Conservation (phyloP, 345 rosid species). For the Kernera saxatilis region DNA sequence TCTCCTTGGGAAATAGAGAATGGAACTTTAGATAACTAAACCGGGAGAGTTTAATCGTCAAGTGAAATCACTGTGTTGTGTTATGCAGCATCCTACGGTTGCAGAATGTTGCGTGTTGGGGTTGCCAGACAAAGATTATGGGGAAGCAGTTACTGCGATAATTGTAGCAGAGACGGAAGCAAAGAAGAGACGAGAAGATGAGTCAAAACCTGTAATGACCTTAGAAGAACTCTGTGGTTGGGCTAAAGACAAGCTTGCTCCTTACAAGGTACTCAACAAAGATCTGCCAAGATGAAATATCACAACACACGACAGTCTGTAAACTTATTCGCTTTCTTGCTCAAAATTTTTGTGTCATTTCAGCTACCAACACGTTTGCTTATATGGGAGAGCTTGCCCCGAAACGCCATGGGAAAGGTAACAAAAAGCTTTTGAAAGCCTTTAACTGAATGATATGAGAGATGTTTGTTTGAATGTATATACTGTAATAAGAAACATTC, state of each 20-base stretch:
- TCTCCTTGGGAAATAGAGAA: background rate
- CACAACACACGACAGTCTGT: background rate
- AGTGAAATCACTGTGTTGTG: background rate
- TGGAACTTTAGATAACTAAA: background rate
- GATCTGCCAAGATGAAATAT: background rate
- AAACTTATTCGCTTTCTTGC: background rate
- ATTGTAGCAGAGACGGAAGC: conserved; percentile 51
- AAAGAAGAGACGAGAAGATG: conserved; percentile 42
- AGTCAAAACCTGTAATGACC: conserved; percentile 51
- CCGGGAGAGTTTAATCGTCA: background rate
- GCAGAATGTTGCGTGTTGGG: conserved; percentile 95
- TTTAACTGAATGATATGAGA: background rate
- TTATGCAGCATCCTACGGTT: conserved; percentile 69
- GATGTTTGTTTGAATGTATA: background rate
- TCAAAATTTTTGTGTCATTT: background rate
- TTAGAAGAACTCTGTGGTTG: conserved; percentile 69
- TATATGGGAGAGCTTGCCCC: conserved; percentile 86
- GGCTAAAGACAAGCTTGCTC: conserved; percentile 96
- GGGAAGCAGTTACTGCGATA: conserved; percentile 74
- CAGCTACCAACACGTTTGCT: conserved; percentile 83
- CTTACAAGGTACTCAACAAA: conserved; percentile 70
- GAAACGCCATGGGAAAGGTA: conserved; percentile 99
- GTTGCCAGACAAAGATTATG: conserved; percentile 78
- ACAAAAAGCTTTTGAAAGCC: background rate
- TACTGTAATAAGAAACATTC: background rate